phyloP scores from a whole-genome alignment of 73 alveolate genomes.

The Paramecium sonneborni region DNA sequence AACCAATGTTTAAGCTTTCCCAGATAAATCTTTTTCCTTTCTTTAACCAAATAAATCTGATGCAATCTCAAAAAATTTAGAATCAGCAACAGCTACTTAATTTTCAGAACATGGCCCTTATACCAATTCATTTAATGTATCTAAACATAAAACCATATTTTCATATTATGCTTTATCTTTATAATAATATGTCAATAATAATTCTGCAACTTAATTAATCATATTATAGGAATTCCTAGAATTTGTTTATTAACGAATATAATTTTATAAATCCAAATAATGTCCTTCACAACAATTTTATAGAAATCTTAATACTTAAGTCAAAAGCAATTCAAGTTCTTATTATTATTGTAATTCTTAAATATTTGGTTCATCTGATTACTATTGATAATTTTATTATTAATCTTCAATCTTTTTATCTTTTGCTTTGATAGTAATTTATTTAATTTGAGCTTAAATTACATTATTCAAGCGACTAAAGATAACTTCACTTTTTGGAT shows the following conservation, averaged over 20 bases:
- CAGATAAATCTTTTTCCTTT: constrained; percentile 37
- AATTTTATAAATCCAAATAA: constrained; percentile 58
- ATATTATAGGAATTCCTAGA: constrained; percentile 67
- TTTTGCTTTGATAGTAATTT: constrained; percentile 15
- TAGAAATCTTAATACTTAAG: constrained; percentile 44
- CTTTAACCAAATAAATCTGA: constrained; percentile 50
- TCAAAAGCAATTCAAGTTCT: constrained; percentile 55
- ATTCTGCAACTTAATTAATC: constrained; percentile 63
- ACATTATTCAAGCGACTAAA: constrained; percentile 57
- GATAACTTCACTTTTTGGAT: constrained; percentile 67
- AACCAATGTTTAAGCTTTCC: constrained; percentile 22
- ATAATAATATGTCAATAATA: constrained; percentile 50
- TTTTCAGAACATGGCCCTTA: constrained; percentile 77
- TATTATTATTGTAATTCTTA: neutral
- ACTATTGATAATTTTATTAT: neutral
- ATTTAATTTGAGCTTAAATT: constrained; percentile 42
- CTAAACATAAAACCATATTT: constrained; percentile 67
- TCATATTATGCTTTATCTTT: constrained; percentile 53
- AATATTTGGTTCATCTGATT: neutral
- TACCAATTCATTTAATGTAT: constrained; percentile 70
- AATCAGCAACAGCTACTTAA: constrained; percentile 64
- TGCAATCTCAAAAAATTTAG: constrained; percentile 73
- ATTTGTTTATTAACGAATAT: constrained; percentile 67
- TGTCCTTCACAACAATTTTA: constrained; percentile 72
- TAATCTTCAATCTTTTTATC: neutral